Conservation (phyloP, 2,329 filamentous ascomycete genomes). For the Neonectria magnoliae region DNA sequence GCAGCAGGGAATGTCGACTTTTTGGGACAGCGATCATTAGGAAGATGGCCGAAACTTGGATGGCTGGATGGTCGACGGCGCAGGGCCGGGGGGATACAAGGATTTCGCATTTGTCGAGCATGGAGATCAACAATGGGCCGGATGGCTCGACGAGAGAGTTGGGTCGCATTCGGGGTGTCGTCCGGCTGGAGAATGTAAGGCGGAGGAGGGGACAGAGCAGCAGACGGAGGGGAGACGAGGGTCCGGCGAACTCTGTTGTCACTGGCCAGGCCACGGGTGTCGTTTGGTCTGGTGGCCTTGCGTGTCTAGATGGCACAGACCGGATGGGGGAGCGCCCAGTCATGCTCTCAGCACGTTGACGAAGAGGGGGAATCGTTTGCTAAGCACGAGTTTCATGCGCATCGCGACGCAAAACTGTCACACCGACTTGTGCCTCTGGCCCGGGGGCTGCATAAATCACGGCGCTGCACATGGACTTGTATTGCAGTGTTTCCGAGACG, state of each 20-base stretch:
- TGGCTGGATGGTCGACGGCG: slow-evolving; percentile 7
- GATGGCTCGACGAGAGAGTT: slow-evolving; percentile 9
- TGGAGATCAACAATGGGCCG: slow-evolving; percentile 17
- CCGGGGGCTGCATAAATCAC: slow-evolving; percentile 41
- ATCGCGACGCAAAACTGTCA: slow-evolving; percentile 35
- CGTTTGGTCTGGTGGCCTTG: slow-evolving; percentile 23
- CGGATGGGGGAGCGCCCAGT: slow-evolving; percentile 17
- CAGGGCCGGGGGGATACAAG: slow-evolving; percentile 8
- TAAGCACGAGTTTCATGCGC: slow-evolving; percentile 37
- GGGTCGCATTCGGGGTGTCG: slow-evolving; percentile 8
- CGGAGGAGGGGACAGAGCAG: not conserved
- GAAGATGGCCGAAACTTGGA: slow-evolving; percentile 3
- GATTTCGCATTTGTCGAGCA: slow-evolving; percentile 17
- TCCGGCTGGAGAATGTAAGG: slow-evolving; percentile 17
- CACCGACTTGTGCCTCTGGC: slow-evolving; percentile 40
- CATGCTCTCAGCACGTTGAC: slow-evolving; percentile 4
- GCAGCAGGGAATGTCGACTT: slow-evolving; percentile 5
- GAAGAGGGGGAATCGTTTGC: slow-evolving; percentile 30
- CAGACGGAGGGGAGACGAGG: slow-evolving; percentile 4
- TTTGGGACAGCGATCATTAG: not conserved
- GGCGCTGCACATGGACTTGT: slow-evolving; percentile 35
- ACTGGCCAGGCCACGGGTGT: slow-evolving; percentile 7
- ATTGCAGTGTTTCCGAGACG: slow-evolving; percentile 25
- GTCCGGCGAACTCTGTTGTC: slow-evolving; percentile 8
- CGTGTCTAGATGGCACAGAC: slow-evolving; percentile 26